A percentile compares a stretch with the other conserved stretches of the same genome.
phyloP scores from a whole-genome alignment of 1,139 yeast genomes.

The Kodamaea fungicola region DNA sequence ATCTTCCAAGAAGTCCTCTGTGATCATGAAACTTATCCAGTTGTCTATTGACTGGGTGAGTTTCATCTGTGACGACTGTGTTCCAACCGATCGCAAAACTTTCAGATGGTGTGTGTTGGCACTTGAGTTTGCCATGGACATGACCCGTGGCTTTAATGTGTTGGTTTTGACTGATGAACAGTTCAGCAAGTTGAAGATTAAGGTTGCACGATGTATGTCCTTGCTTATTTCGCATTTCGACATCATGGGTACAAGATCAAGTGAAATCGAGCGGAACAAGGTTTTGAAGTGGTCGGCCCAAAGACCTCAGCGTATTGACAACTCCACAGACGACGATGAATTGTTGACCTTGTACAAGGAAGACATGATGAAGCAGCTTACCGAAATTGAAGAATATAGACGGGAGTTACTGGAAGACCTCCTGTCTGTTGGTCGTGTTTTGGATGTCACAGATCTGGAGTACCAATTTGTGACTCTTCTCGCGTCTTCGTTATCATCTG shows the following conservation, averaged over 20 bases:
- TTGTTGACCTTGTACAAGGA: slow-evolving; percentile 52
- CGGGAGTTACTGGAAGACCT: slow-evolving; percentile 46
- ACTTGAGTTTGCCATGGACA: slow-evolving; percentile 91
- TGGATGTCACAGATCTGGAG: slow-evolving; percentile 84
- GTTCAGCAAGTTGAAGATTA: slow-evolving; percentile 66
- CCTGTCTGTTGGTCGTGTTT: slow-evolving; percentile 75
- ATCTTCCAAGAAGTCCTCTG: slow-evolving; percentile 60
- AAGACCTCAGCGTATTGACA: slow-evolving; percentile 39
- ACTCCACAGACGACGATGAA: slow-evolving; percentile 61
- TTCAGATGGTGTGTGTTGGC: slow-evolving; percentile 97
- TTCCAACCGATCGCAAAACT: slow-evolving; percentile 85
- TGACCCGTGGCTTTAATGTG: slow-evolving; percentile 88
- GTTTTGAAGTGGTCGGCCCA: slow-evolving; percentile 52
- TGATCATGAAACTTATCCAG: slow-evolving; percentile 71
- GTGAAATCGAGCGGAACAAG: slow-evolving; percentile 67
- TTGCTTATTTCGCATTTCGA: slow-evolving; percentile 91
- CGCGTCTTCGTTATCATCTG: slow-evolving; percentile 86
- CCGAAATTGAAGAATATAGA: slow-evolving; percentile 56
- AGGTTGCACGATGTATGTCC: slow-evolving; percentile 95
- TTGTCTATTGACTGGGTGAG: slow-evolving; percentile 88
- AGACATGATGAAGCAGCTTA: slow-evolving; percentile 57
- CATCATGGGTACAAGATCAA: slow-evolving; percentile 96
- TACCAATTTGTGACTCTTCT: slow-evolving; percentile 82
- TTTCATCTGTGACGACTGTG: slow-evolving; percentile 91
- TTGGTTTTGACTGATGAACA: slow-evolving; percentile 76